phyloP scores from a whole-genome alignment of 1,284 basidiomycete genomes.

The Cryptococcus sp. region DNA sequence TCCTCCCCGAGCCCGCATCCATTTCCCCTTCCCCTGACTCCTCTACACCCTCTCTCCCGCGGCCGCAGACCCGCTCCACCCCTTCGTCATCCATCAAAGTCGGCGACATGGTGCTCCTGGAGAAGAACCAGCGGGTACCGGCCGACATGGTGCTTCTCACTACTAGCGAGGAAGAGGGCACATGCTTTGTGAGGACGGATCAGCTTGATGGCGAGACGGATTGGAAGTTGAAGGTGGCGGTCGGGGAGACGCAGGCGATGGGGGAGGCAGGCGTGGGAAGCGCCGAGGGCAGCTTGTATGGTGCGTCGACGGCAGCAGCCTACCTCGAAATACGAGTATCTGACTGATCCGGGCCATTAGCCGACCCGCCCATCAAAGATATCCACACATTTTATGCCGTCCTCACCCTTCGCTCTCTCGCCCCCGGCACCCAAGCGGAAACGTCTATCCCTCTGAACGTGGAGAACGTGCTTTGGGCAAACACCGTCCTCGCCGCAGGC shows the following conservation, averaged over 20 bases:
- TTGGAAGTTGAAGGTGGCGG: conserved; percentile 93
- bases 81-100: conserved; percentile 87
- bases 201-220: conserved; percentile 99
- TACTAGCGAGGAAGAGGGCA: conserved; percentile 75
- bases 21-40: conserved; percentile 43
- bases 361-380: conserved; percentile 93
- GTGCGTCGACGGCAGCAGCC: conserved; percentile 49
- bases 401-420: conserved; percentile 65
- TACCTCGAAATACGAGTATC: not conserved
- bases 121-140: conserved; percentile 97
- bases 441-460: conserved; percentile 76
- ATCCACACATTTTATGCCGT: conserved; percentile 95
- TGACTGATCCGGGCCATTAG: conserved; percentile 47
- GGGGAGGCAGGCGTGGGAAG: conserved; percentile 64
- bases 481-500: conserved; percentile 94
- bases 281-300: conserved; percentile 80
- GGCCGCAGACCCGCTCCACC: conserved; percentile 58
- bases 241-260: conserved; percentile 76
- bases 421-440: conserved; percentile 56
- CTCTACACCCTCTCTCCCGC: conserved; percentile 22
- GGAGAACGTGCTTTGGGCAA: conserved; percentile 95
- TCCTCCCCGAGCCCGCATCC: conserved; percentile 56
- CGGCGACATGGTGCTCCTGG: conserved; percentile 84
- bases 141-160: conserved; percentile 88
- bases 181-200: conserved; percentile 96